Percentiles rank a stretch among this genome's conserved stretches.
Evolutionary conservation across 2,329 filamentous ascomycete species (phyloP).

Genomic region (Leptographium lundbergii): DNA sequence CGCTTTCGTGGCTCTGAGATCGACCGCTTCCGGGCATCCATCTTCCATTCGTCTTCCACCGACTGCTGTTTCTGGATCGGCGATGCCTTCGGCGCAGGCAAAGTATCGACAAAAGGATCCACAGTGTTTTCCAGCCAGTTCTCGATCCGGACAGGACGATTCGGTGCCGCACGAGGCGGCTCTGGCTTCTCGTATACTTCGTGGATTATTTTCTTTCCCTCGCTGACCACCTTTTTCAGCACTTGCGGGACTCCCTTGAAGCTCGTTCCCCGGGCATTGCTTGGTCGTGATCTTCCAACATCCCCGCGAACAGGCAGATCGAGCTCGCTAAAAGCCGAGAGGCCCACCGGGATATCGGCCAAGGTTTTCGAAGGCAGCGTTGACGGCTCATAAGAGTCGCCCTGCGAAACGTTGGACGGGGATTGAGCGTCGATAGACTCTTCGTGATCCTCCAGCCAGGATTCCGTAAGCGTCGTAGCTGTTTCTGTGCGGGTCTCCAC

Average conservation of each 20-base stretch:
- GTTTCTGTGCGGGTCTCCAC: constrained; percentile 17
- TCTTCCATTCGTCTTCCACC: constrained; percentile 22
- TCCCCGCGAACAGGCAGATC: constrained; percentile 40
- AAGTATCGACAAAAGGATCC: constrained; percentile 45
- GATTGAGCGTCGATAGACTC: constrained; percentile 3
- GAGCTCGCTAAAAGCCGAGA: constrained; percentile 54
- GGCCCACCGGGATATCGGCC: constrained; percentile 50
- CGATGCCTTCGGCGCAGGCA: constrained; percentile 1
- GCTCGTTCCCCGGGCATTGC: constrained; percentile 36
- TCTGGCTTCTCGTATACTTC: constrained; percentile 47
- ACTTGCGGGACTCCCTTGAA: constrained; percentile 50
- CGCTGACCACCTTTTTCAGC: constrained; percentile 50
- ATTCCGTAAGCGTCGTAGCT: constrained; percentile 11
- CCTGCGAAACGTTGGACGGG: constrained; percentile 17
- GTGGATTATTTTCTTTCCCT: constrained; percentile 52
- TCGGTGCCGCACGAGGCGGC: constrained; percentile 35
- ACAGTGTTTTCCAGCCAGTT: constrained; percentile 52
- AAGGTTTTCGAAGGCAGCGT: constrained; percentile 36
- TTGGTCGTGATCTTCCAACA: constrained; percentile 30
- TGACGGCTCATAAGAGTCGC: constrained; percentile 25
- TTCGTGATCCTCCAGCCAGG: constrained; percentile 15
- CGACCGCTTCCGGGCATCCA: constrained; percentile 9
- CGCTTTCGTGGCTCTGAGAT: constrained; percentile 8
- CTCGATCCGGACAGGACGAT: constrained; percentile 51
- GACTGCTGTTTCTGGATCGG: constrained; percentile 20